These are phyloP conservation scores for Aspergillus kassunensis DNA, from an alignment of 495 filamentous ascomycete species.

Conservation along the genomic window DNA sequence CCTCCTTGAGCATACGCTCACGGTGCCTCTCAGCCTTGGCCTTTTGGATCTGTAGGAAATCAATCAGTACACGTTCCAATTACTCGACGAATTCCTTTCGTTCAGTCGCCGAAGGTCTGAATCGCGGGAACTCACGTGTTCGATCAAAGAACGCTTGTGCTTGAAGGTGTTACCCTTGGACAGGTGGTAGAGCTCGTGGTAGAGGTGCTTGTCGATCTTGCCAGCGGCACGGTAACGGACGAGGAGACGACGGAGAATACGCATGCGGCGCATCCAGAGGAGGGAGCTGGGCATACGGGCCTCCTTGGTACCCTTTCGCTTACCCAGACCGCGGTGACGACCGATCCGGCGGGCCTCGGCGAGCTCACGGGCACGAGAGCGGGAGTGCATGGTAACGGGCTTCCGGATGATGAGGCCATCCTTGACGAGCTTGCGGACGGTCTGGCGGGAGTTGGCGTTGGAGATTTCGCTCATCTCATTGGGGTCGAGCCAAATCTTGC, in stretches of 20 bases:
- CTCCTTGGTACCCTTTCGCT: constrained; percentile 99
- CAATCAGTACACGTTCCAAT: constrained; percentile 19
- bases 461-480: constrained; percentile 99
- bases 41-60: constrained; percentile 80
- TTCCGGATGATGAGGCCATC: constrained; percentile 99
- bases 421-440: constrained; percentile 98
- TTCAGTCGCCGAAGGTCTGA: neutral
- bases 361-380: constrained; percentile 87
- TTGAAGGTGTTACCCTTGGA: constrained; percentile 99
- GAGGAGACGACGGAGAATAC: constrained; percentile 95
- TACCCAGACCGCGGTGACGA: constrained; percentile 97
- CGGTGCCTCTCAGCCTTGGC: constrained; percentile 98
- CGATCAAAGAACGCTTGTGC: constrained; percentile 99
- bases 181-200: constrained; percentile 99
- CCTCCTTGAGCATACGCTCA: constrained; percentile 91
- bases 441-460: constrained; percentile 99
- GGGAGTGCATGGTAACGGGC: constrained; percentile 99
- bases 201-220: constrained; percentile 99
- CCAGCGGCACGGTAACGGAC: constrained; percentile 99
- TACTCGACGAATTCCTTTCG: neutral
- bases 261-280: constrained; percentile 99
- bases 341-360: constrained; percentile 85
- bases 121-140: constrained; percentile 75
- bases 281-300: constrained; percentile 98
- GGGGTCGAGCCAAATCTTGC: constrained; percentile 99